Evolutionary conservation across 257 asterid species (phyloP).

Genomic region (Nicotiana noctiflora): DNA sequence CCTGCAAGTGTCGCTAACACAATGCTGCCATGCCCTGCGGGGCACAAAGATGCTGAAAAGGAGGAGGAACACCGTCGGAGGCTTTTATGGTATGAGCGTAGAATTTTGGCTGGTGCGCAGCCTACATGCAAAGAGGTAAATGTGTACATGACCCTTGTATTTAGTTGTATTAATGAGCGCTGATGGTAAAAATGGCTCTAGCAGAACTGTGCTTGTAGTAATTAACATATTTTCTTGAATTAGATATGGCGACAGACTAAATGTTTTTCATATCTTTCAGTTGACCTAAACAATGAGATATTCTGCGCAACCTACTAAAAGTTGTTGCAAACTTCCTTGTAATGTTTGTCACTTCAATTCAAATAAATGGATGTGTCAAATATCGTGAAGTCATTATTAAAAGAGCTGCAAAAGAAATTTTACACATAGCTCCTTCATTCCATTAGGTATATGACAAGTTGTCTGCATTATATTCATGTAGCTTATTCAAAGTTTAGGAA

Average conservation of each 20-base stretch:
- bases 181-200: not conserved
- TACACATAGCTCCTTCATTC: not conserved
- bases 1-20: conserved; percentile 55
- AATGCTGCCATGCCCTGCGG: conserved; percentile 62
- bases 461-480: not conserved
- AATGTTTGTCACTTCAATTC: not conserved
- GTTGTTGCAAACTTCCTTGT: no score
- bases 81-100: conserved; percentile 54
- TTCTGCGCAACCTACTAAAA: not conserved
- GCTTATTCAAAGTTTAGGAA: not conserved
- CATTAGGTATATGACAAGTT: not conserved
- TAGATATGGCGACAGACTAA: not conserved
- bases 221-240: not conserved
- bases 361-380: not conserved
- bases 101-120: conserved; percentile 30
- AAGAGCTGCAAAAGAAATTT: not conserved
- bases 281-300: not conserved
- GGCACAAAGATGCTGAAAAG: not conserved
- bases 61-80: conserved; percentile 34
- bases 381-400: not conserved
- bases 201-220: not conserved
- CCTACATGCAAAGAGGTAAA: conserved; percentile 49
- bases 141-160: not conserved
- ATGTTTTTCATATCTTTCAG: not conserved
- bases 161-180: not conserved